Evolutionary conservation across 768 basidiomycete species (phyloP).

Genomic region (Mycena capillaripes): DNA sequence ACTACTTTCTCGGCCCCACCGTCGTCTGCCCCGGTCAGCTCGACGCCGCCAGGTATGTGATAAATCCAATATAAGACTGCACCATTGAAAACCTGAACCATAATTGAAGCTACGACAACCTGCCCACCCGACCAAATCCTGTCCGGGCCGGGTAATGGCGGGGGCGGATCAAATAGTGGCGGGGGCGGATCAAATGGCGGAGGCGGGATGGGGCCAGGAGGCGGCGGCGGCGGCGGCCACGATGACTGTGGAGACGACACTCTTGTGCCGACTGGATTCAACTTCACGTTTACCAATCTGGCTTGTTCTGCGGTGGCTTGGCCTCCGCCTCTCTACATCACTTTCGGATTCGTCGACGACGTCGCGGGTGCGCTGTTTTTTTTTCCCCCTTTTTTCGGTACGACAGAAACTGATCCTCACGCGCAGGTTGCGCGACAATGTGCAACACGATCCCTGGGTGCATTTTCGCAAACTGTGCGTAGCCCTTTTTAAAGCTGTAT

Average conservation of each 20-base stretch:
- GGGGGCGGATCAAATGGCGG: not conserved
- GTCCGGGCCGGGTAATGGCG: too few relatives aligned
- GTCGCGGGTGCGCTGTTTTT: not conserved
- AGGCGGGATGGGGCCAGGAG: too few relatives aligned
- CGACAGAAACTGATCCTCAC: not conserved
- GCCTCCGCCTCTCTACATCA: conserved; percentile 1
- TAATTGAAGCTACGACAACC: too few relatives aligned
- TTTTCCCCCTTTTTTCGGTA: not conserved
- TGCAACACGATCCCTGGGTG: conserved; percentile 11
- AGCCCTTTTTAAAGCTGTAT: too few relatives aligned
- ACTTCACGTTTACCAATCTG: not conserved
- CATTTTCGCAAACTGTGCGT: conserved; percentile 8
- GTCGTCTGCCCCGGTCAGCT: not conserved
- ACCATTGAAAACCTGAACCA: too few relatives aligned
- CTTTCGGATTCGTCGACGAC: not conserved
- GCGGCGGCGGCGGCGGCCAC: not conserved
- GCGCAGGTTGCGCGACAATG: not conserved
- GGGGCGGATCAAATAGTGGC: not conserved
- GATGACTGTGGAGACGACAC: not conserved
- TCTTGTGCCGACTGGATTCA: not conserved
- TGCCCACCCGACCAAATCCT: too few relatives aligned
- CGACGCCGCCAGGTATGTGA: not conserved
- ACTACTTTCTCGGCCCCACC: not conserved
- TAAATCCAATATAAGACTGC: too few relatives aligned
- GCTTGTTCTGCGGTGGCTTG: not conserved